Evolutionary conservation across 2,329 filamentous ascomycete genomes (phyloP).

Genomic region (Nothomitra cinnamomea): DNA sequence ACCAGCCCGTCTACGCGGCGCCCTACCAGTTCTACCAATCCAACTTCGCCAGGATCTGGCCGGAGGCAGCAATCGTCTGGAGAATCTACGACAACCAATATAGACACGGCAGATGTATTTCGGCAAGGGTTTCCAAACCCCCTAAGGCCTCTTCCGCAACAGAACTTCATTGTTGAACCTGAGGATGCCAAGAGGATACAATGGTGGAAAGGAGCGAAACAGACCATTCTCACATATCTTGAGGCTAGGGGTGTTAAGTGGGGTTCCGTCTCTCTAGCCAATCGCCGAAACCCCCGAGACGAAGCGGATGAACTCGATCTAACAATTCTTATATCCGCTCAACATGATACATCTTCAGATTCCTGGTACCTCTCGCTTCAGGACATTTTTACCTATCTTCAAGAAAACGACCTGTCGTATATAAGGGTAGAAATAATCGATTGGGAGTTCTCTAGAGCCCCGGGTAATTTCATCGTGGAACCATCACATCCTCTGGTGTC

Average conservation of each 20-base stretch:
- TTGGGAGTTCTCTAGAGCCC: too few species aligned
- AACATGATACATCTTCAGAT: not conserved
- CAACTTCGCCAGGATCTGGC: not conserved
- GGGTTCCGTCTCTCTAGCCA: not conserved
- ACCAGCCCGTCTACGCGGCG: too few species aligned
- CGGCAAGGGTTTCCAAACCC: not conserved
- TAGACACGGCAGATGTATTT: not conserved
- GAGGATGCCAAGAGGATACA: not conserved
- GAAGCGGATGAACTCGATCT: not conserved
- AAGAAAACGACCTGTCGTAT: not conserved
- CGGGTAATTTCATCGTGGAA: too few species aligned
- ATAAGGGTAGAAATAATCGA: not conserved
- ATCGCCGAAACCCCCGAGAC: not conserved
- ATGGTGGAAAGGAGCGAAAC: not conserved
- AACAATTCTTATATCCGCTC: not conserved
- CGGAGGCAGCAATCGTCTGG: not conserved
- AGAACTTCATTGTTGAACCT: not conserved
- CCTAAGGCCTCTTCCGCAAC: not conserved
- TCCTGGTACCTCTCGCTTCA: not conserved
- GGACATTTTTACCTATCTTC: not conserved
- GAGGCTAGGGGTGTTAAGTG: not conserved
- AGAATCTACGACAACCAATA: not conserved
- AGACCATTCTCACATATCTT: not conserved
- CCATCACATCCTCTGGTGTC: conserved; percentile 1
- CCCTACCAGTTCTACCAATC: too few species aligned